Base-by-base conservation (phyloP, 192 early-diverging fungal genomes). In the Mortierella alpina region DNA sequence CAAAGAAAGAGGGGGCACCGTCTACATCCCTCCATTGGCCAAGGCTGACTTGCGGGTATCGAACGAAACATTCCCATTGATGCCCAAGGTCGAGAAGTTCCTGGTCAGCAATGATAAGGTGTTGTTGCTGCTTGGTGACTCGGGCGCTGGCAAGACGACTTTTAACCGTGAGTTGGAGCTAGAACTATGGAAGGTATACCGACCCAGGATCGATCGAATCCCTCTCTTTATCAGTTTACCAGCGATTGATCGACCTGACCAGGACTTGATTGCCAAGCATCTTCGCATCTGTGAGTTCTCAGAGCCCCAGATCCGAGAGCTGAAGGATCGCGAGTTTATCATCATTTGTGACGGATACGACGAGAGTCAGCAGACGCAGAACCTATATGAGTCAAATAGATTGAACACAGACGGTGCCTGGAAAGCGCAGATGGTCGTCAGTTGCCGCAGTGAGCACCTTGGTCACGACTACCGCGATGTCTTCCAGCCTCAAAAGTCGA, bases 81-180 rank as follows among this genome's bases (percentile, higher is more conserved):
- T 42, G 14, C 11, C 23, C 17, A 53, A 4, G 15, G 40, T 50
- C 39, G 2, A 59, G 1, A 41, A 60, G 11, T 70, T 70, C 18
- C 7, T 70, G 13, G 12, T 2, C 1, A 17, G 59, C 40, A 17
- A 62, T 1, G 1, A 61, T 23, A 70, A 70, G 15, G 59, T 70
- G 1, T 14, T 70, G 2, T 44, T 70, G 49, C 9, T 70, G 0
- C 15, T 61, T 0, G 68, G 68, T 23, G 68, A 70, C 22, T 70
- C 68, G 53, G 68, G 68, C 3, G 68, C 40, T 7, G 59, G 68
- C 5, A 70, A 70, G 40, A 31, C 68, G 5, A 70, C 68, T 6
- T 70, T 70, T 49, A 62, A 53, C 59, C 47, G 39, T 6, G 48
- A 40, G 9, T 49, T 70, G 0, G 68, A 70, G 0, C 5, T 11